Evolutionary conservation across 768 basidiomycete species (phyloP), one percentile per base, ranked within the genome.

Genomic region (Tylopilus felleus): DNA sequence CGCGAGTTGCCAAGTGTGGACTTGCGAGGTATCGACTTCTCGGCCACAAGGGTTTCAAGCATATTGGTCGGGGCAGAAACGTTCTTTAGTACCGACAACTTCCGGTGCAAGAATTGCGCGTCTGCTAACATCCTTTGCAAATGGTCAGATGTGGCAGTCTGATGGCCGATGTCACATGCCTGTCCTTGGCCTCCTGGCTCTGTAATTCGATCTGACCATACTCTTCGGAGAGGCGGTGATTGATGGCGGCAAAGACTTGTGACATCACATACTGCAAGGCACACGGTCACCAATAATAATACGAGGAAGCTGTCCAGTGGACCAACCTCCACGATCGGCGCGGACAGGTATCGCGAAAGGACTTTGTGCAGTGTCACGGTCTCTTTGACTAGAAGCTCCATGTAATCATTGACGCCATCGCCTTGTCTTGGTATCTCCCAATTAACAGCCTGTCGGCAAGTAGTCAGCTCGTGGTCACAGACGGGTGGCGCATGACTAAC

Each of bases 331-430:
- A 97, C 90, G 25, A 93, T 80, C 29, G 82, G 78, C 42, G 77
- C 71, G 16, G 90, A 77, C 27, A 98, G 77, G 71, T 97, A 98
- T 45, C 95, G 88, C 43, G 92, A 91, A 40, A 98, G 77, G 47
- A 99, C 93, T 68, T 96, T 98, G 74, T 98, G 93, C 47, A 99
- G 77, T 27, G 92, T 96, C 52, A 90, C 87, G 19, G 94, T 95
- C 73, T 99, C 97, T 72, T 93, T 95, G 62, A 95, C 85, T 39
- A 99, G 77, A 52, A 92, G 74, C 63, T 96, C 88, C 82, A 97
- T 94, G 71, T 98, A 98, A n/a, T 81, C 79, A 65, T 92, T 93
- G 52, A 84, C 78, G 28, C 82, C 82, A n/a, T 80, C 79, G 14
- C 74, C 80, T 49, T 82, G 73, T 60, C 74, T 83, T 28, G 83